Conservation (phyloP, 2,329 filamentous ascomycete genomes). For the Pyrenophora tritici-repentis region DNA sequence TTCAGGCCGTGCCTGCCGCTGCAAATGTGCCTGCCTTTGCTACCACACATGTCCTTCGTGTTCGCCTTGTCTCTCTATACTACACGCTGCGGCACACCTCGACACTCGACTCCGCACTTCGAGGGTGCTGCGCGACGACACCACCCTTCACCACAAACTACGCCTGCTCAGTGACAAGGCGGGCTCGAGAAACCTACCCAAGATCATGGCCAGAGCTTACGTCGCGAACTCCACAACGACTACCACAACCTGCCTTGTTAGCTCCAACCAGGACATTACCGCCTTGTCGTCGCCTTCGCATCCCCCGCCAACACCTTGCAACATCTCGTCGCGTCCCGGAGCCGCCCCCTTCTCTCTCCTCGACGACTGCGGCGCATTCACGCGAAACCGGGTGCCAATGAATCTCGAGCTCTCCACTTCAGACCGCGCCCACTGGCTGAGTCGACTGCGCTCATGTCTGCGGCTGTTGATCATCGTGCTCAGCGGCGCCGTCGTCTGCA, state of each 20-base stretch:
- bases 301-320: constrained; percentile 22
- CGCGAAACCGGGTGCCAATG: constrained; percentile 27
- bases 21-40: background rate
- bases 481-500: constrained; percentile 43
- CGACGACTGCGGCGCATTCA: constrained; percentile 26
- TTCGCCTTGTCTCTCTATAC: constrained; percentile 5
- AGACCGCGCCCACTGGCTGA: constrained; percentile 43
- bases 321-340: constrained; percentile 22
- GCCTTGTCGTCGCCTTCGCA: constrained; percentile 13
- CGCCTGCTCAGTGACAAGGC: too few relatives aligned
- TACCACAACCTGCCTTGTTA: constrained; percentile 20
- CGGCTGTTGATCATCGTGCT: constrained; percentile 46
- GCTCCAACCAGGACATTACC: constrained; percentile 7
- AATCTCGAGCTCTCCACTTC: constrained; percentile 34
- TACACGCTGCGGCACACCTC: constrained; percentile 6
- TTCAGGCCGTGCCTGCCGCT: constrained; percentile 10
- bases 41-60: constrained; percentile 9
- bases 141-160: constrained; percentile 3
- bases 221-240: constrained; percentile 22
- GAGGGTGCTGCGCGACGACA: constrained; percentile 11
- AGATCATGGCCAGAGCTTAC: constrained; percentile 30
- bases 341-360: constrained; percentile 24
- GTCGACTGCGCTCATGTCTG: constrained; percentile 42
- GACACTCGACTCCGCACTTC: constrained; percentile 6
- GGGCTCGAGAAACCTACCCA: constrained; percentile 5